A percentile compares a stretch with the other conserved stretches of the same genome.
These are phyloP conservation scores for Misopates orontium DNA, from an alignment of 257 asterid species.

Conservation along the genomic window DNA sequence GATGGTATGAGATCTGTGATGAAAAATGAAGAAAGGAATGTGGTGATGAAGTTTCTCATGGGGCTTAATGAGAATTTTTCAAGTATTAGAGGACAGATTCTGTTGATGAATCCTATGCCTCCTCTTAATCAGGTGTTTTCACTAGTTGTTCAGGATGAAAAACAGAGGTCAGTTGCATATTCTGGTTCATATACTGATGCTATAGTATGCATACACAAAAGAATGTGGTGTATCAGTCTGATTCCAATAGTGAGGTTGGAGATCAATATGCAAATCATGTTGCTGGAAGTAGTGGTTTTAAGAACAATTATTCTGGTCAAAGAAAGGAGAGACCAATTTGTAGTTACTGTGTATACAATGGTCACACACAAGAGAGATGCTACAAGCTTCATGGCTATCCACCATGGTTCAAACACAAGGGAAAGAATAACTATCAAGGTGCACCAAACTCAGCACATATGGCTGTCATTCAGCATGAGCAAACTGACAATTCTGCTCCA, in stretches of 20 bases:
- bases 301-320: too few relatives aligned
- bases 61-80: background rate
- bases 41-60: constrained; percentile 6
- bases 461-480: too few relatives aligned
- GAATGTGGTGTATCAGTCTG: too few relatives aligned
- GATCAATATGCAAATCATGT: too few relatives aligned
- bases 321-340: background rate
- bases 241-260: too few relatives aligned
- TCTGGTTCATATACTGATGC: background rate
- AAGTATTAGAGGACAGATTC: too few relatives aligned
- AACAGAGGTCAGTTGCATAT: background rate
- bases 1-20: background rate
- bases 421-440: too few relatives aligned
- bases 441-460: too few relatives aligned
- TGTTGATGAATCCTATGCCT: background rate
- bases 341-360: too few relatives aligned
- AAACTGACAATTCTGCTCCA: too few relatives aligned
- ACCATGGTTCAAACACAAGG: background rate
- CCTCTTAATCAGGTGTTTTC: background rate
- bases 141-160: background rate
- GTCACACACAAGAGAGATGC: background rate
- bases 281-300: too few relatives aligned
- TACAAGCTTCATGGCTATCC: background rate
- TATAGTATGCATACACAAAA: too few relatives aligned
- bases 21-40: background rate